Evolutionary conservation across 148 eudicot species (phyloP).

Genomic region (Rhododendron ovatum): DNA sequence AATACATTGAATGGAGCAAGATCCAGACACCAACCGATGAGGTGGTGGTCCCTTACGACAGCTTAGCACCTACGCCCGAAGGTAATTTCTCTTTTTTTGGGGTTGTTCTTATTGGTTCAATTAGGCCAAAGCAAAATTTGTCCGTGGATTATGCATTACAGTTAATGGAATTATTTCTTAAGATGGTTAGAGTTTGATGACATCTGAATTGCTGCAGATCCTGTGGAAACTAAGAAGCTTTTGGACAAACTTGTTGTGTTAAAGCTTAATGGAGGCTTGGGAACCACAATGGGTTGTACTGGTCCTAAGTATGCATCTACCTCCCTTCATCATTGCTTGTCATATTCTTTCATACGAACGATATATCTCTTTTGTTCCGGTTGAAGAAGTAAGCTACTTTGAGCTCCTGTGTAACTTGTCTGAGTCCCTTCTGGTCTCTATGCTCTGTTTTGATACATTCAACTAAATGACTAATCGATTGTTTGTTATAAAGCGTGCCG

Average conservation of each 20-base stretch:
- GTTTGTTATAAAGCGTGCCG: background rate
- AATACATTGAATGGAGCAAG: slow-evolving; percentile 89
- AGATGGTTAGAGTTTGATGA: background rate
- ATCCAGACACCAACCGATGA: slow-evolving; percentile 93
- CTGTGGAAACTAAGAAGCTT: slow-evolving; percentile 53
- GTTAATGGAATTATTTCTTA: background rate
- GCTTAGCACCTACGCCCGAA: slow-evolving; percentile 53
- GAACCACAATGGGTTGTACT: slow-evolving; percentile 99
- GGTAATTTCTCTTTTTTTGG: slow-evolving; percentile 28
- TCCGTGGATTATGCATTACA: background rate
- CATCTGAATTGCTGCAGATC: slow-evolving; percentile 48
- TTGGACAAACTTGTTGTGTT: slow-evolving; percentile 95
- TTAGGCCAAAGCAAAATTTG: background rate
- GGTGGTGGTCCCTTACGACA: slow-evolving; percentile 82
- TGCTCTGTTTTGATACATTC: background rate
- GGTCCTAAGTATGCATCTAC: slow-evolving; percentile 80
- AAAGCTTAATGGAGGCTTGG: slow-evolving; percentile 99
- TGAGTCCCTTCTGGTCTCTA: background rate
- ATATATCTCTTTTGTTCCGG: background rate
- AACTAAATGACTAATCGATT: background rate
- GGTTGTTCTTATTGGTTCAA: background rate
- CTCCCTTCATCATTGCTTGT: background rate
- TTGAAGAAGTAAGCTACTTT: background rate
- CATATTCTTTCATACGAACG: background rate
- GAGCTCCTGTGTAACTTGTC: slow-evolving; percentile 36